Evolutionary conservation across 2,329 filamentous ascomycete genomes (phyloP), one percentile per base, ranked within the genome.

Genomic region (Nemania sp.): DNA sequence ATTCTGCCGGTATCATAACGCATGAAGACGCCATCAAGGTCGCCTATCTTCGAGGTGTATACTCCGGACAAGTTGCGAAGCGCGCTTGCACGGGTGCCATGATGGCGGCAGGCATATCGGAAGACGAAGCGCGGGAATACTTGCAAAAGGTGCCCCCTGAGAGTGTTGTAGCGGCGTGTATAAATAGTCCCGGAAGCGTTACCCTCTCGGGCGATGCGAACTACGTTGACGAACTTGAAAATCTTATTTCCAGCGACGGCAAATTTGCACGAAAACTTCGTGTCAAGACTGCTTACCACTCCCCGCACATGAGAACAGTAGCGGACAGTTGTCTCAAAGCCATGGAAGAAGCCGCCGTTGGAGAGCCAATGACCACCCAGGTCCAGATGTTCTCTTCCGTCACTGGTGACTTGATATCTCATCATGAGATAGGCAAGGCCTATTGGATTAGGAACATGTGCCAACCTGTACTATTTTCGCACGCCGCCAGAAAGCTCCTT

Each of bases 261-360:
- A 49, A 65, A 3, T 70, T 72, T 46, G 56, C 59, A 1, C 63
- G 67, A 3, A 61, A 57, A 28, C 60, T 74, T 3, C 59, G 59
- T 5, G 64, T 70, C 3, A 52, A 58, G 2, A 54, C 61, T 6
- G 71, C 72, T 4, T 73, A 71, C 49, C 72, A 74, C 39, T 71
- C 69, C 8, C 49, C 42, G n/a, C 63, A 69, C 24, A 72, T 73
- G 68, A n/a, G 51, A 15, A 11, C 31, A 2, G 43, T 64, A 40
- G 57, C 52, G 24, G 40, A 34, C 19, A 54, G 56, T 24, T 62
- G 53, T 44, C 41, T 42, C 23, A 15, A 34, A n/a, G 31, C 51
- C 28, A 51, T 64, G 12, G 26, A 34, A 36, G 43, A 24, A 14
- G 36, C 36, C n/a, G 19, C 24, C 24, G 23, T 15, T 17, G 20